Evolutionary conservation across 495 filamentous ascomycete species (phyloP).

Genomic region (Aspergillus carlsbadensis): DNA sequence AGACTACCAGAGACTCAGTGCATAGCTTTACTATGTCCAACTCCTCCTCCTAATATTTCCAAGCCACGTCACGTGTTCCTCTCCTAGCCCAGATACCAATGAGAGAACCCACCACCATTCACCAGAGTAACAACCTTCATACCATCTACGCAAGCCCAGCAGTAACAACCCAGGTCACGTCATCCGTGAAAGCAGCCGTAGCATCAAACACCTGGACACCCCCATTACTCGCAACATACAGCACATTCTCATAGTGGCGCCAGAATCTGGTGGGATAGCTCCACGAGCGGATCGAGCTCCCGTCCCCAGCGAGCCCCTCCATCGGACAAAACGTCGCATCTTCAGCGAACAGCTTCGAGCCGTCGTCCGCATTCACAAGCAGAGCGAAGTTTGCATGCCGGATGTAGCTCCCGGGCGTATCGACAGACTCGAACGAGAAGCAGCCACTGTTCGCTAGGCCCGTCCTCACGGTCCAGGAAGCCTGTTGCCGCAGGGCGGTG

Average conservation of each 20-base stretch:
- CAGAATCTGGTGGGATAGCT: slow-evolving; percentile 55
- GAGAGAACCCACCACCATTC: too few relatives aligned
- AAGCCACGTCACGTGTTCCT: too few relatives aligned
- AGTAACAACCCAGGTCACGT: slow-evolving; percentile 49
- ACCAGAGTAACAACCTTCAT: too few relatives aligned
- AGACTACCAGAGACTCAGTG: too few relatives aligned
- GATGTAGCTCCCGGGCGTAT: slow-evolving; percentile 55
- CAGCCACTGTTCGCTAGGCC: slow-evolving; percentile 53
- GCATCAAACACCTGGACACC: slow-evolving; percentile 51
- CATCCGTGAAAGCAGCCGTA: slow-evolving; percentile 44
- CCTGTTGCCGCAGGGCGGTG: slow-evolving; percentile 45
- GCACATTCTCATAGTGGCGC: slow-evolving; percentile 48
- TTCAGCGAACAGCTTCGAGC: slow-evolving; percentile 50
- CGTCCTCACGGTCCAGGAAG: slow-evolving; percentile 53
- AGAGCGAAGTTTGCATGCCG: slow-evolving; percentile 51
- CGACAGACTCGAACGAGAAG: slow-evolving; percentile 55
- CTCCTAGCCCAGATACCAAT: too few relatives aligned
- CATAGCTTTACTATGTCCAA: too few relatives aligned
- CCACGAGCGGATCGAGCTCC: slow-evolving; percentile 51
- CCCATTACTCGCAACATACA: slow-evolving; percentile 52
- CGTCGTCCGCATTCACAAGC: slow-evolving; percentile 45
- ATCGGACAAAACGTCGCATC: slow-evolving; percentile 57
- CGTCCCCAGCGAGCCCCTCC: slow-evolving; percentile 45
- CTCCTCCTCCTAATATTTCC: too few relatives aligned
- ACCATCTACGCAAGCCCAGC: slow-evolving; percentile 38